phyloP scores from a whole-genome alignment of 2,329 filamentous ascomycete genomes.

The Aspergillus caelatus region DNA sequence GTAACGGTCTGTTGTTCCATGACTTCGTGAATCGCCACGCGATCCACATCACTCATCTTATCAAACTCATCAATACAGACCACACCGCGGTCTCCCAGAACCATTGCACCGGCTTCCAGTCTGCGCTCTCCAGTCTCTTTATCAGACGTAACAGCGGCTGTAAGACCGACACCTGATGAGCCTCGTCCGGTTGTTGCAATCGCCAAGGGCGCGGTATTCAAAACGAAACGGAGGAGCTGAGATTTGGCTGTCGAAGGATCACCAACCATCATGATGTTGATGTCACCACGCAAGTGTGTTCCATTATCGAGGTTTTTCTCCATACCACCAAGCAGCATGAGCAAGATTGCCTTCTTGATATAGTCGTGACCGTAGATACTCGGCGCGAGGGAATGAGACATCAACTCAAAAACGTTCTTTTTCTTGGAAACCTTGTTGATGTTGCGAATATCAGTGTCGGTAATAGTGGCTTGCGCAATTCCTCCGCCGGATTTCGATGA shows the following conservation, averaged over 20 bases:
- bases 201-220: slow-evolving; percentile 93
- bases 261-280: slow-evolving; percentile 99
- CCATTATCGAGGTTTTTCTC: slow-evolving; percentile 99
- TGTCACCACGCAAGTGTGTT: slow-evolving; percentile 95
- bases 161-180: slow-evolving; percentile 96
- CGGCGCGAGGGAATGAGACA: slow-evolving; percentile 91
- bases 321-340: slow-evolving; percentile 93
- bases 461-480: slow-evolving; percentile 87
- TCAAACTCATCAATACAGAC: slow-evolving; percentile 99
- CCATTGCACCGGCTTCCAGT: slow-evolving; percentile 97
- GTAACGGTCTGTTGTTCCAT: slow-evolving; percentile 99
- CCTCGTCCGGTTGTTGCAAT: slow-evolving; percentile 97
- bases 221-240: slow-evolving; percentile 92
- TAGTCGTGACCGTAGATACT: slow-evolving; percentile 97
- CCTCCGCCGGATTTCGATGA: slow-evolving; percentile 96
- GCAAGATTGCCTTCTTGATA: slow-evolving; percentile 94
- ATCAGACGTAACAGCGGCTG: slow-evolving; percentile 91
- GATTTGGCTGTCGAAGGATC: slow-evolving; percentile 98
- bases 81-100: slow-evolving; percentile 92
- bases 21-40: slow-evolving; percentile 98
- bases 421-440: slow-evolving; percentile 98
- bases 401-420: slow-evolving; percentile 85
- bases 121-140: slow-evolving; percentile 96
- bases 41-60: slow-evolving; percentile 98
- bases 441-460: slow-evolving; percentile 95